These are phyloP conservation scores for Eimeria praecox DNA, from an alignment of 169 alveolate genomes.

Conservation along the genomic window DNA sequence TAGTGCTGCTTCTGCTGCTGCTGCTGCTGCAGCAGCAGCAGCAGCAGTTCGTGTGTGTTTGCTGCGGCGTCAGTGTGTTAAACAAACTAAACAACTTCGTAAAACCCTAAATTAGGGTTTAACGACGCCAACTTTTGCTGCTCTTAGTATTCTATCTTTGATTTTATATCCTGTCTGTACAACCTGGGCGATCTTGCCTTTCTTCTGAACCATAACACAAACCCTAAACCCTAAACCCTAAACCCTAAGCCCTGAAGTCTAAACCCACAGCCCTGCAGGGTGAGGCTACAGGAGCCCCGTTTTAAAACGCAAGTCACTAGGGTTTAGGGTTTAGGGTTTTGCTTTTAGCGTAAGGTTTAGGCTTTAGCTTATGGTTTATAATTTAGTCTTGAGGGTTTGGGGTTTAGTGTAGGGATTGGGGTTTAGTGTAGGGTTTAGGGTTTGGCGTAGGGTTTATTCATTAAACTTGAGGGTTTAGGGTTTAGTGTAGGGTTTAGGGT, in stretches of 20 bases:
- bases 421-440: too few species aligned
- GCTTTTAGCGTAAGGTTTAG: too few species aligned
- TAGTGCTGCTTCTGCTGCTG: neutral
- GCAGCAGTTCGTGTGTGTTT: neutral
- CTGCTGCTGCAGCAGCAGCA: neutral
- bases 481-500: neutral
- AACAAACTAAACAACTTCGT: neutral
- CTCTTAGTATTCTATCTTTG: conserved; percentile 92
- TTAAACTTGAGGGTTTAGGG: too few species aligned
- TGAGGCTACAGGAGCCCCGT: too few species aligned
- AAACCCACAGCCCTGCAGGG: neutral
- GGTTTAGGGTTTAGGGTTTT: conserved; percentile 29
- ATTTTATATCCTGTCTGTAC: conserved; percentile 94
- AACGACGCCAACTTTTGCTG: conserved; percentile 77
- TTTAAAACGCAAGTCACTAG: too few species aligned
- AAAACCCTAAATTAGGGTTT: conserved; percentile 25
- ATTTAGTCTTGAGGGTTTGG: neutral
- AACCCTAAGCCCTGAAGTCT: neutral
- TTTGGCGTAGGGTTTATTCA: neutral
- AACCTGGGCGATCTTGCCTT: conserved; percentile 92
- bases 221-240: conserved; percentile 56
- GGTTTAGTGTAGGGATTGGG: too few species aligned
- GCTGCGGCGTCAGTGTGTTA: neutral
- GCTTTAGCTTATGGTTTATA: neutral
- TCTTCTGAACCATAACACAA: conserved; percentile 48